These are phyloP conservation scores for Fistulifera pelliculosa DNA, from an alignment of 108 stramenopile genomes.

Conservation along the genomic window DNA sequence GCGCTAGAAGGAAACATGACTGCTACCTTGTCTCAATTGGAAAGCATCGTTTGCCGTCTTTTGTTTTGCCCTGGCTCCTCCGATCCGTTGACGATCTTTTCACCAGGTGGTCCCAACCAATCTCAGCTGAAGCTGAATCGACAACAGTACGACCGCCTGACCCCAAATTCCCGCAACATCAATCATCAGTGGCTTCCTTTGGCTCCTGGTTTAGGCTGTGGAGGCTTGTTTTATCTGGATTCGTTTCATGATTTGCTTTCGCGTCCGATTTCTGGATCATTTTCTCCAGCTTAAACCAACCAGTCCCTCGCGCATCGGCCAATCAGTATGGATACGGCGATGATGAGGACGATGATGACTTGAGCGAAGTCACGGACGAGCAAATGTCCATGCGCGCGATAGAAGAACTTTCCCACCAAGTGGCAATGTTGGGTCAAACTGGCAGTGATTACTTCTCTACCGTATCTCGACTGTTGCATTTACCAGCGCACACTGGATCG, in stretches of 20 bases:
- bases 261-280: no score
- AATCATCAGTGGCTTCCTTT: conserved; percentile 42
- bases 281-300: no score
- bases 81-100: conserved; percentile 20
- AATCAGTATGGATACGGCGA: conserved; percentile 1
- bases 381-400: not conserved
- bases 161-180: conserved; percentile 51
- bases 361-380: not conserved
- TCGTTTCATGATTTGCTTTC: not conserved
- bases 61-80: conserved; percentile 25
- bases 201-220: conserved; percentile 38
- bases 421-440: not conserved
- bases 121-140: not conserved
- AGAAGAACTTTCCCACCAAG: not conserved
- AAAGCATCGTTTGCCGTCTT: conserved; percentile 55
- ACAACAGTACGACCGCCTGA: conserved; percentile 21
- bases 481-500: not conserved
- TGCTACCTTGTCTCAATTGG: conserved; percentile 44
- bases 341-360: not conserved
- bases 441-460: not conserved
- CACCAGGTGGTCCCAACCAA: no score
- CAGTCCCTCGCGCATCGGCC: no score
- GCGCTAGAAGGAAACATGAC: conserved; percentile 46
- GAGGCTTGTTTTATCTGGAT: conserved; percentile 30
- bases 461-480: not conserved